Base-by-base conservation (phyloP, 1,284 basidiomycete species). In the Ustilago curta region DNA sequence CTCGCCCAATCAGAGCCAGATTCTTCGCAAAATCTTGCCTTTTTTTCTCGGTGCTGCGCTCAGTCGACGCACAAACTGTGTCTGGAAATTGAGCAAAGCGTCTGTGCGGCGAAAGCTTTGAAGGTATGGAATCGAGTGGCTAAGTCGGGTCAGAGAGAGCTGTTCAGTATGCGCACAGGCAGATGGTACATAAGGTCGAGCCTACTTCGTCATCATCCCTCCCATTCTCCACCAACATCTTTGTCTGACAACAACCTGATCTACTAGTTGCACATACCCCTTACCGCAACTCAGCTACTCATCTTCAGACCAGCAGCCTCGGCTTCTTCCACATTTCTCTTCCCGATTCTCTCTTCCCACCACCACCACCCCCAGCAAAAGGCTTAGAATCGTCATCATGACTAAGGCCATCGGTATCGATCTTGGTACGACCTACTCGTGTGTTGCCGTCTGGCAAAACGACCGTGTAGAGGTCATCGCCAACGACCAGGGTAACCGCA, bases 401-500 rank as follows among this genome's bases (percentile, higher is more conserved):
- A 76, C 69, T 59, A 95, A 95, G 90, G 94, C 93, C 79, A 90
- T 95, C 86, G 94, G 94, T 88, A 95, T 96, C 86, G 92, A 93
- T 88, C 88, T 93, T 82, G 93, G 93, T 83, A 95, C 93, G 32
- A 88, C 87, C 77, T 87, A 87, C 86, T 92, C 91, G 19, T 67
- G 80, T 74, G 78, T 77, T 52, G 95, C 92, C 89, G 94, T 97
- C 78, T 97, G 95, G 95, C 93, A 95, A 88, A 94, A 97, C 82
- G 95, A 97, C 89, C 93, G 95, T 85, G 95, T 97, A 78, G 95
- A 97, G 88, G 96, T 96, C 88, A 85, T 83, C 58, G 77, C 93
- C 88, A 95, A 96, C 87, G 95, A 97, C 89, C 95, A 96, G 89
- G 94, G 95, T 86, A 97, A 97, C 89, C 91, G 94, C 69, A 97